A percentile compares a stretch with the other conserved stretches of the same genome.
Conservation (phyloP, 2,329 filamentous ascomycete species). For the Neocucurbitaria cava region DNA sequence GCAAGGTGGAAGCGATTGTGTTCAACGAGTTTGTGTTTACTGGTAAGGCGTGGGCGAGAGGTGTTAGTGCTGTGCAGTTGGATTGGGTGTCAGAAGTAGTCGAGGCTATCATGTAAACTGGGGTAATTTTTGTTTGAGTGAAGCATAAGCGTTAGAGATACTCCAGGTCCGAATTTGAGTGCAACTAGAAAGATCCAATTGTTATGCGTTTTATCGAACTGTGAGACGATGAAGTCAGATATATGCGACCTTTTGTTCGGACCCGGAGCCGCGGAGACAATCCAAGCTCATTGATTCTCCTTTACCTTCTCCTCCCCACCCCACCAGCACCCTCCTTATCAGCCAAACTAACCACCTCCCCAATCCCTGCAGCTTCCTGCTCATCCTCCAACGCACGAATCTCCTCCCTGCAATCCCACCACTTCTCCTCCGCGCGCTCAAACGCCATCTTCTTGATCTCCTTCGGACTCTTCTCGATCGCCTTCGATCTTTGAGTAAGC, state of each 20-base stretch:
- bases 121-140: background rate
- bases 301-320: conserved; percentile 39
- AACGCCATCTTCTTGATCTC: conserved; percentile 93
- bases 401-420: conserved; percentile 98
- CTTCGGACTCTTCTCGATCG: conserved; percentile 76
- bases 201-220: background rate
- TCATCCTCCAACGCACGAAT: conserved; percentile 91
- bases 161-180: background rate
- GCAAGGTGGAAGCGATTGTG: conserved; percentile 66
- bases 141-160: background rate
- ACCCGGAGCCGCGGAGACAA: background rate
- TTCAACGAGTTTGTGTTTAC: conserved; percentile 73
- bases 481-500: conserved; percentile 64
- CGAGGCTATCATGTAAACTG: conserved; percentile 34
- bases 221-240: background rate
- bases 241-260: background rate
- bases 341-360: conserved; percentile 87
- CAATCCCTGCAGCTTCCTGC: conserved; percentile 93
- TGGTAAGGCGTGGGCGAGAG: conserved; percentile 67
- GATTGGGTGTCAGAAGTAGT: conserved; percentile 65
- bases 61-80: conserved; percentile 68
- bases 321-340: conserved; percentile 64
- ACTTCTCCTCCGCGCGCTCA: conserved; percentile 90
- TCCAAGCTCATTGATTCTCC: too few relatives aligned
- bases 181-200: background rate